Base-by-base conservation (phyloP, 2,329 filamentous ascomycete genomes). In the Diaporthe citrichinensis region DNA sequence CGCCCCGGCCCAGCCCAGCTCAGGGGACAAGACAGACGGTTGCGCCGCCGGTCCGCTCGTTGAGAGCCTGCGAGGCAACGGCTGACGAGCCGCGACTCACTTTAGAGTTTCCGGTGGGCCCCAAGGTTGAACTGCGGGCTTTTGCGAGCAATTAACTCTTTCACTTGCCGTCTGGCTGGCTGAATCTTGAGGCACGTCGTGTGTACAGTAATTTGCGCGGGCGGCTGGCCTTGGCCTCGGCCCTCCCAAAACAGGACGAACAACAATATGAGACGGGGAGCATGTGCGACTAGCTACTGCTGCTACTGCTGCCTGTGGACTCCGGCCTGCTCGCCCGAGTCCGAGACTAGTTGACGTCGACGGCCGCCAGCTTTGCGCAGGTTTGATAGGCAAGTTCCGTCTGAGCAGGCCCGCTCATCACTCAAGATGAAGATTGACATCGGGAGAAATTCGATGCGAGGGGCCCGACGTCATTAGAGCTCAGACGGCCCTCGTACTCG, bases 391-490 rank as follows among this genome's bases (percentile, higher is more conserved):
- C 65, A 68, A 53, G 46, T 68, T 68, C 65, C 65, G 49, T 39
- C 46, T 39, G 62, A 39, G 28, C 31, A 25, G 31, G 49, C 28
- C 5, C n/a, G 46, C 23, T 55, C 65, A 53, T 41, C 65, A 55
- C 36, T 31, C 65, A 69, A 69, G 46, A 69, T 69, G 65, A 69
- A 69, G 65, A 69, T 69, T 41, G 49, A 55, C 65, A 69, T 39
- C 49, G 65, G n/a, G 65, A 69, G 65, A 69, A 36, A 69, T 69
- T 69, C 65, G 65, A 69, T 69, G 65, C 65, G 49, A 69, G 49
- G 31, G 34, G 49, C 17, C 17, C 65, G 65, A 69, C 65, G 65
- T 55, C 65, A 69, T 69, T 41, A 41, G 34, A 28, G 5, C 46
- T 53, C 46, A 20, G 14, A n/a, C 7, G 23, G 31, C 14, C 46